Evolutionary conservation across 106 monocot genomes (phyloP).

Genomic region (Acorus gramineus): DNA sequence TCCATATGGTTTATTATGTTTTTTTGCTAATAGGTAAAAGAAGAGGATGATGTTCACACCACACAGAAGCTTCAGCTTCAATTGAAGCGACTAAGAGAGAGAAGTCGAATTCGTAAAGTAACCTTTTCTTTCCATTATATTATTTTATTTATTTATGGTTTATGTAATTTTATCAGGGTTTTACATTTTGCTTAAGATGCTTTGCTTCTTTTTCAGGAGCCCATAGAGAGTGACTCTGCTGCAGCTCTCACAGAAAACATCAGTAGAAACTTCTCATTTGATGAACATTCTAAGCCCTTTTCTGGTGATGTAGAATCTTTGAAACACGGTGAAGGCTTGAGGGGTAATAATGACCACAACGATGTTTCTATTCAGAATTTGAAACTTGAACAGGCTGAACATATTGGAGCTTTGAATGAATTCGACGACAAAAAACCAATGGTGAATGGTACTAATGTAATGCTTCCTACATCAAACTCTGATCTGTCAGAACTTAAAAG

Average conservation of each 20-base stretch:
- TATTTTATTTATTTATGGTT: not conserved
- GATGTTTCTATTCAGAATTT: constrained; percentile 9
- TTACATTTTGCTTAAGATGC: not conserved
- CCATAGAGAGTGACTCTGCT: constrained; percentile 8
- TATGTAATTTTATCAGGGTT: not conserved
- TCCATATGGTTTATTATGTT: not conserved
- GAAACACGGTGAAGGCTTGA: constrained; percentile 9
- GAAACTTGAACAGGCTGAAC: not conserved
- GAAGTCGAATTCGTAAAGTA: constrained; percentile 29
- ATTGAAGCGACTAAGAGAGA: constrained; percentile 49
- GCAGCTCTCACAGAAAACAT: not conserved
- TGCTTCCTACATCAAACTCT: not conserved
- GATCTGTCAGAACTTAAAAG: constrained; percentile 1
- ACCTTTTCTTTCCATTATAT: not conserved
- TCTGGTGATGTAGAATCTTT: constrained; percentile 1
- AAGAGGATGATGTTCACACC: constrained; percentile 73
- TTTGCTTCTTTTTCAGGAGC: constrained; percentile 13
- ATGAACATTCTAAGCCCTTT: constrained; percentile 5
- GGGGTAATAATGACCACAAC: not conserved
- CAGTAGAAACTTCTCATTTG: not conserved
- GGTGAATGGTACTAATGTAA: constrained; percentile 1
- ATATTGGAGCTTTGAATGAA: constrained; percentile 6
- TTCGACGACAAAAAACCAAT: constrained; percentile 8
- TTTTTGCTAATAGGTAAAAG: constrained; percentile 48
- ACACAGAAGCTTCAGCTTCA: constrained; percentile 45